Evolutionary conservation across 257 asterid genomes (phyloP).

Genomic region (Ophiorrhiza pumila): DNA sequence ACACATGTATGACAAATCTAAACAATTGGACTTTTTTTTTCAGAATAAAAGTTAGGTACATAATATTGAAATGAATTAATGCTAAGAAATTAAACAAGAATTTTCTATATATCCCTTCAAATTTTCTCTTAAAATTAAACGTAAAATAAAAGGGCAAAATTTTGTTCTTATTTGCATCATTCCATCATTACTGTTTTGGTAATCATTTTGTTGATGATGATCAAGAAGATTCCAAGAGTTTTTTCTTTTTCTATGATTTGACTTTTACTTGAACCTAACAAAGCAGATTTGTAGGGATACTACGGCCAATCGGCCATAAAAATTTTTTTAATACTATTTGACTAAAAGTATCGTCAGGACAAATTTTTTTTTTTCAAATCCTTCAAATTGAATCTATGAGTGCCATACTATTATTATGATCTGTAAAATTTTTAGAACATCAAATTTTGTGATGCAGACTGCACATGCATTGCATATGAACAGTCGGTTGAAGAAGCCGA

Average conservation of each 20-base stretch:
- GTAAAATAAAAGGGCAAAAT: no score
- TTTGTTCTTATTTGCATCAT: neutral
- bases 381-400: constrained; percentile 25
- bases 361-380: constrained; percentile 10
- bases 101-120: no score
- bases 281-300: constrained; percentile 81
- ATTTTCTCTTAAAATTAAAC: no score
- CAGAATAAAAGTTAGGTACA: no score
- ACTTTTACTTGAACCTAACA: constrained; percentile 23
- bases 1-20: no score
- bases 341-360: constrained; percentile 26
- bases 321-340: constrained; percentile 25
- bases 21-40: no score
- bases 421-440: constrained; percentile 3
- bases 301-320: constrained; percentile 23
- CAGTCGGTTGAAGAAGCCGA: constrained; percentile 35
- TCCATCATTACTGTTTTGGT: neutral
- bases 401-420: constrained; percentile 23
- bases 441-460: constrained; percentile 7
- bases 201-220: constrained; percentile 8
- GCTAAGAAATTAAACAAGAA: no score
- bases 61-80: no score
- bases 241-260: constrained; percentile 16
- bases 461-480: constrained; percentile 55
- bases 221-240: constrained; percentile 18